These are phyloP conservation scores for Sarocladium brachiariae DNA, from an alignment of 2,329 filamentous ascomycete genomes.

Conservation along the genomic window DNA sequence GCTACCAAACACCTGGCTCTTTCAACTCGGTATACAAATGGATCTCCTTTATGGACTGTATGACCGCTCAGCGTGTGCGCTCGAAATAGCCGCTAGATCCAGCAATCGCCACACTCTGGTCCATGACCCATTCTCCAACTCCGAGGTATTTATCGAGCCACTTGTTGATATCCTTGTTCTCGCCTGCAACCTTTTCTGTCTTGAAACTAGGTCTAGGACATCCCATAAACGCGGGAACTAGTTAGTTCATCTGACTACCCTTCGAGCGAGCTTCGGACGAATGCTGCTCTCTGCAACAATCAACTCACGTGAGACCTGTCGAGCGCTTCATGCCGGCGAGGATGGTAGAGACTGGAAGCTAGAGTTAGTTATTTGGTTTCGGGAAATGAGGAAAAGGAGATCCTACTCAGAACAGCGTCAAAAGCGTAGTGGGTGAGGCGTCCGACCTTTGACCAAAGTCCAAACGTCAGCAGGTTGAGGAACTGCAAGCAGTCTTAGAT, in stretches of 20 bases:
- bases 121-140: conserved; percentile 96
- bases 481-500: conserved; percentile 41
- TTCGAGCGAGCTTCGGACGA: background rate
- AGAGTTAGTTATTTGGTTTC: background rate
- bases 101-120: conserved; percentile 89
- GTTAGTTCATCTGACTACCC: background rate
- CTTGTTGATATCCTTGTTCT: conserved; percentile 74
- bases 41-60: background rate
- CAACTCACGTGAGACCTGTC: conserved; percentile 90
- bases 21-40: background rate
- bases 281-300: background rate
- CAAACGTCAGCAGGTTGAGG: conserved; percentile 63
- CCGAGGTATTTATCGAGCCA: conserved; percentile 94
- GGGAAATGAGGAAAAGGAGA: background rate
- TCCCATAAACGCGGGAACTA: conserved; percentile 5
- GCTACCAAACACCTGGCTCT: too few species aligned
- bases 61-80: conserved; percentile 58
- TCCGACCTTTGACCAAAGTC: conserved; percentile 74
- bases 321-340: conserved; percentile 96
- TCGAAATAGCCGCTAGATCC: conserved; percentile 87
- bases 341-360: conserved; percentile 76
- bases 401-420: conserved; percentile 84
- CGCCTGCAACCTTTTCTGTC: conserved; percentile 70
- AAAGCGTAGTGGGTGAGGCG: conserved; percentile 91
- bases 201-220: conserved; percentile 59